Evolutionary conservation across 345 rosid genomes (phyloP), one percentile per base, ranked within the genome.

Genomic region (Pistacia integerrima): DNA sequence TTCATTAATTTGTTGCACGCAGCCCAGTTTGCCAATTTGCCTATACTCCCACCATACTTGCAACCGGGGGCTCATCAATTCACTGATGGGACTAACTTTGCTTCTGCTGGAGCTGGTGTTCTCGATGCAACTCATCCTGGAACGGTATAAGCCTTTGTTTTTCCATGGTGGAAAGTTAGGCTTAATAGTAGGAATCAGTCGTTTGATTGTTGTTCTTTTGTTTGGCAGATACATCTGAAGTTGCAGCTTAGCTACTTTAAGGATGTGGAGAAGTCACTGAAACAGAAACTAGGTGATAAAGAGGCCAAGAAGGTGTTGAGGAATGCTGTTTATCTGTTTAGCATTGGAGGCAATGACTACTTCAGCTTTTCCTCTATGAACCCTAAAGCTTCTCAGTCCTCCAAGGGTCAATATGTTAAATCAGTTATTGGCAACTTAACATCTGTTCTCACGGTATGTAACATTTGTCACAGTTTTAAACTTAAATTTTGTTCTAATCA

Each of bases 261-360:
- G 56, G 56, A 14, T 14, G n/a, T 52, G 56, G 18, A 52, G 56
- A 52, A 52, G 56, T 52, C 56, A 52, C 56, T 52, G 56, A 3
- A 13, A 4, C 2, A 52, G 17, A 52, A 52, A 52, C 56, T 52
- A 1, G 56, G 56, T 52, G 56, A 52, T 16, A 17, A 14, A 52
- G 9, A 30, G 33, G 67, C 41, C 11, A 13, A 33, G 56, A 52
- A n/a, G 61, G 28, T 57, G 8, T 35, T 63, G 41, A 33, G 1
- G 44, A 33, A 74, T 70, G 81, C 81, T 13, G 60, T 83, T 64
- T 80, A 83, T 68, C 60, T 83, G 77, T 8, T 83, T 56, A 69
- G 80, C 72, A 77, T 83, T 4, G 83, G 83, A 20, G 73, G 81
- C 71, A 74, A 70, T 38, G 85, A 83, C 57, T 83, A 83, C 56